Percentiles rank a stretch among this genome's conserved stretches.
Conservation (phyloP, 1,139 yeast genomes). For the Debaryomycetaceae sp. region DNA sequence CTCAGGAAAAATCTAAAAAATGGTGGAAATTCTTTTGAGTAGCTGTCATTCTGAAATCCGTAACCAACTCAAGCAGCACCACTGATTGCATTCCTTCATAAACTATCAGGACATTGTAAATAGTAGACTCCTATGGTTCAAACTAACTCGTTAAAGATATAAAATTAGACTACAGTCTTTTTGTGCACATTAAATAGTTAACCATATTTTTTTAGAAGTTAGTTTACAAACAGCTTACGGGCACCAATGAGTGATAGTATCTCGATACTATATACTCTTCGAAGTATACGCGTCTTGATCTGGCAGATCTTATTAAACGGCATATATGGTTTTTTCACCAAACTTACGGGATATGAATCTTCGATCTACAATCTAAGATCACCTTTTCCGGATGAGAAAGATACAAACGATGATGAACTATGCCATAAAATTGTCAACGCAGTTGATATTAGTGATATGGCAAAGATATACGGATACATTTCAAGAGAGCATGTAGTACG, state of each 20-base stretch:
- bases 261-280: constrained; percentile 3
- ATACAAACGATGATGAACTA: not conserved
- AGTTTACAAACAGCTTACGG: not conserved
- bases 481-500: constrained; percentile 72
- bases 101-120: not conserved
- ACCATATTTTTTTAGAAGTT: not conserved
- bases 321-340: not conserved
- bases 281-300: constrained; percentile 1
- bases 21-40: constrained; percentile 34
- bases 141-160: not conserved
- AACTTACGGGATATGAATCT: not conserved
- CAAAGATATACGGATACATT: constrained; percentile 56
- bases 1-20: constrained; percentile 20
- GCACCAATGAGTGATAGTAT: not conserved
- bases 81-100: not conserved
- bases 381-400: not conserved
- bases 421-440: constrained; percentile 22
- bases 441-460: constrained; percentile 61
- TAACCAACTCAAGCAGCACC: not conserved
- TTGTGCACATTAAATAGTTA: not conserved
- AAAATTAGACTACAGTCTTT: not conserved
- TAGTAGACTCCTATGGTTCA: not conserved
- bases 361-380: not conserved
- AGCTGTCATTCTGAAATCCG: too few species aligned
- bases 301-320: constrained; percentile 1